Evolutionary conservation across 371 early-diverging fungal species (phyloP), one percentile per base, ranked within the genome.

Genomic region (Cokeromyces recurvatus): DNA sequence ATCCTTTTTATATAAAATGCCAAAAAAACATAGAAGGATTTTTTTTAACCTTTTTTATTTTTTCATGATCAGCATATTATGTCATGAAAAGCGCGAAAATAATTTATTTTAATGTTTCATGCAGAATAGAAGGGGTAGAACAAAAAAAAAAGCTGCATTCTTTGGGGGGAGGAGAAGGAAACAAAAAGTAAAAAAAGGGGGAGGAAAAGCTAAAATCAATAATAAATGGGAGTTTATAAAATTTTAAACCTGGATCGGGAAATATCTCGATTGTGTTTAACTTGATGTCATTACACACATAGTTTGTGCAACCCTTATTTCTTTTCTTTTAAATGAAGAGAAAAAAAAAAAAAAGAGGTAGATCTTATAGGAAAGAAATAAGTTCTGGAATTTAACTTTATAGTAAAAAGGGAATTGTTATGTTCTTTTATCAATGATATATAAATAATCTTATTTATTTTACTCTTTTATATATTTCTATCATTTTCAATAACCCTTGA

Each of bases 51-150:
- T 53, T 53, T 58, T 53, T 46, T 41, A 46, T 38, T 43, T 44
- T 58, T 59, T 54, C 37, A 59, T 54, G 55, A 59, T 59, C 60
- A 59, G 60, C 60, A 49, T 34, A 40, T 59, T 59, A 53, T 59
- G 59, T 59, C 59, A 53, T 59, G 40, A n/a, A 40, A 48, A 43
- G 53, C 48, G 53, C 45, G 44, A 46, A 46, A 51, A 44, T 48
- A 47, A 39, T 39, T n/a, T n/a, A n/a, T n/a, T n/a, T n/a, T 29
- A 45, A 38, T 43, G 55, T 55, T 55, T 55, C 54, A 60, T 55
- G 55, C 55, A 60, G 55, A 50, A 59, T 25, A 21, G 38, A 43
- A 43, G 35, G 43, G 43, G 32, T 34, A 34, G 11, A 34, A 6
- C 29, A 5, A 10, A 14, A 43, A 43, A 50, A 27, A 35, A 29